Percentiles rank a stretch among this genome's conserved stretches.
These are phyloP conservation scores for Paracamarosporium sp. DNA, from an alignment of 2,329 filamentous ascomycete genomes.

Conservation along the genomic window DNA sequence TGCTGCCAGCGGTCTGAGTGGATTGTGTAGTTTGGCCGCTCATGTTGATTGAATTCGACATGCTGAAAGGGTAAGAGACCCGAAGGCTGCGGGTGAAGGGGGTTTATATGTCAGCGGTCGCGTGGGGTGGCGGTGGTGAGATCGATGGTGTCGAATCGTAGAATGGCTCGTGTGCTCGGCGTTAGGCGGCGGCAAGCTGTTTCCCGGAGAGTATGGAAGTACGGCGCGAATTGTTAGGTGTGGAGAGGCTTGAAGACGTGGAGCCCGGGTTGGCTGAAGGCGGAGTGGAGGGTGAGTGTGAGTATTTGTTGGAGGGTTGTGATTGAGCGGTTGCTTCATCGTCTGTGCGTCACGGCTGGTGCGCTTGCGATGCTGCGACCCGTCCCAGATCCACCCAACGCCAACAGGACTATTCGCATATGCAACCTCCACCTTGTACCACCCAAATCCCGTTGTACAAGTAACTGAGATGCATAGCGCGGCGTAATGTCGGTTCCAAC, in stretches of 20 bases:
- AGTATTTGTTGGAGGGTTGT: slow-evolving; percentile 43
- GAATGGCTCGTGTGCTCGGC: slow-evolving; percentile 11
- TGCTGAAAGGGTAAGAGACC: slow-evolving; percentile 90
- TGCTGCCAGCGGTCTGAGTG: slow-evolving; percentile 11
- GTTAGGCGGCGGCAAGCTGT: background rate
- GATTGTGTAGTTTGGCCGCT: slow-evolving; percentile 22
- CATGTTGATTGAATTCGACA: slow-evolving; percentile 50
- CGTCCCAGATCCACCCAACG: background rate
- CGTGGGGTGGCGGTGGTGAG: slow-evolving; percentile 2
- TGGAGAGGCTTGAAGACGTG: slow-evolving; percentile 15
- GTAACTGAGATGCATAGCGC: too few species aligned
- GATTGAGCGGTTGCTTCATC: slow-evolving; percentile 32
- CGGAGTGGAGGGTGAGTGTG: slow-evolving; percentile 35
- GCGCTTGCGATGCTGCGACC: slow-evolving; percentile 5
- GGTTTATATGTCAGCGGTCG: background rate
- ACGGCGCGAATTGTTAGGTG: background rate
- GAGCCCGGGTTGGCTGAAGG: slow-evolving; percentile 27
- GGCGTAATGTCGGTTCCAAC: too few species aligned
- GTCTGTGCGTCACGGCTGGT: slow-evolving; percentile 32
- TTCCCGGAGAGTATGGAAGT: slow-evolving; percentile 7
- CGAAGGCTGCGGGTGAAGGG: slow-evolving; percentile 1
- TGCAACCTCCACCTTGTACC: too few species aligned
- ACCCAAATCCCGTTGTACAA: too few species aligned
- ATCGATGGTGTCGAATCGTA: slow-evolving; percentile 3
- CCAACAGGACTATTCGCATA: background rate